These are phyloP conservation scores for Coemansia sp. DNA, from an alignment of 192 early-diverging fungal species.

Conservation along the genomic window DNA sequence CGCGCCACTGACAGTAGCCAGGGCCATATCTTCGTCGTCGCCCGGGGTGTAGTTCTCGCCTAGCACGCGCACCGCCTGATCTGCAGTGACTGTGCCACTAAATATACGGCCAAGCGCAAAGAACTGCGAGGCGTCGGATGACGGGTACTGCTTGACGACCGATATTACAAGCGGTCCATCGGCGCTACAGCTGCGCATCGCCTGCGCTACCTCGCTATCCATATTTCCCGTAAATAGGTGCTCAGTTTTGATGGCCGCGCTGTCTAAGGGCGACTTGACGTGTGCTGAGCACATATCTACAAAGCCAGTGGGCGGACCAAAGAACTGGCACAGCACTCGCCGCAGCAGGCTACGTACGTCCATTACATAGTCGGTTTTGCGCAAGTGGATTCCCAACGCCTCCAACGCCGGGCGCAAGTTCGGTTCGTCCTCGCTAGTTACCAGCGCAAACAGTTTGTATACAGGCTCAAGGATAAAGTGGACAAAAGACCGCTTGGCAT, in stretches of 20 bases:
- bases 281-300: conserved; percentile 86
- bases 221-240: conserved; percentile 64
- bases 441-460: conserved; percentile 89
- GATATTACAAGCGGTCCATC: conserved; percentile 93
- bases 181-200: conserved; percentile 79
- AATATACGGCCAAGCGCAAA: conserved; percentile 93
- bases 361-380: conserved; percentile 70
- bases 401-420: conserved; percentile 69
- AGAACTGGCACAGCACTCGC: conserved; percentile 83
- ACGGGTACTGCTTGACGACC: conserved; percentile 88
- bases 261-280: conserved; percentile 77
- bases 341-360: conserved; percentile 86
- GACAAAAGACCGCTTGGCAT: conserved; percentile 80
- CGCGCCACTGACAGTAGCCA: conserved; percentile 68
- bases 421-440: conserved; percentile 53
- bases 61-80: conserved; percentile 83
- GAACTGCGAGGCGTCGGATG: conserved; percentile 80
- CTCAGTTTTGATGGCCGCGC: conserved; percentile 63
- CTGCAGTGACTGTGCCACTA: conserved; percentile 78
- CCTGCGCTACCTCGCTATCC: conserved; percentile 58
- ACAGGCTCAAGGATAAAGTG: conserved; percentile 96
- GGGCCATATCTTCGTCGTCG: conserved; percentile 92
- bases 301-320: conserved; percentile 84
- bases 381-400: conserved; percentile 79
- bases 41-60: conserved; percentile 87